Percentiles rank a stretch among this genome's conserved stretches.
These are phyloP conservation scores for Huntiella savannae DNA, from an alignment of 2,329 filamentous ascomycete genomes.

Conservation along the genomic window DNA sequence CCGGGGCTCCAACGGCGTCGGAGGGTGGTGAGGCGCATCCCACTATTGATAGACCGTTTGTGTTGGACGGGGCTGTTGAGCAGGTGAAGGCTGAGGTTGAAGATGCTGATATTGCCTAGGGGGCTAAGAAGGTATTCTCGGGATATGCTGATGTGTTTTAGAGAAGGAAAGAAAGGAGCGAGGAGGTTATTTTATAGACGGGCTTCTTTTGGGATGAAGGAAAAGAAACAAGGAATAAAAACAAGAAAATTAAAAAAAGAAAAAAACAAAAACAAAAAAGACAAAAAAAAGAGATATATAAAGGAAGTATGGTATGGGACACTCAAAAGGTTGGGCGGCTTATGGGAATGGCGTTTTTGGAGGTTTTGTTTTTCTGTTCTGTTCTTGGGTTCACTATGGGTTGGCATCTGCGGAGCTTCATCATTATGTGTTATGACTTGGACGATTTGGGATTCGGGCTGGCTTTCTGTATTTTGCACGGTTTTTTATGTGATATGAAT, in stretches of 20 bases:
- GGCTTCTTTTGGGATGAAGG: slow-evolving; percentile 6
- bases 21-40: slow-evolving; percentile 33
- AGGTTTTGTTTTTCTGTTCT: background rate
- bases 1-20: slow-evolving; percentile 16
- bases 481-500: too few species aligned
- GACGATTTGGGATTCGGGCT: too few species aligned
- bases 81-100: slow-evolving; percentile 18
- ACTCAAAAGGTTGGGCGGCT: background rate
- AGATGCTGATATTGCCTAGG: slow-evolving; percentile 20
- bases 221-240: slow-evolving; percentile 9
- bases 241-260: slow-evolving; percentile 12
- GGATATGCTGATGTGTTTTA: background rate
- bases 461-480: too few species aligned
- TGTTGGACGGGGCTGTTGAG: slow-evolving; percentile 43
- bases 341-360: too few species aligned
- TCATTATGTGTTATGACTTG: too few species aligned
- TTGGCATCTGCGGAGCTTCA: background rate
- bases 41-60: slow-evolving; percentile 77
- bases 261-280: slow-evolving; percentile 8
- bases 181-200: slow-evolving; percentile 10
- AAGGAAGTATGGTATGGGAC: slow-evolving; percentile 6
- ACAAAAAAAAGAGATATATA: slow-evolving; percentile 4
- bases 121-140: background rate
- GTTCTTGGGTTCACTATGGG: background rate
- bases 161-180: slow-evolving; percentile 8